Evolutionary conservation across 805 yeast species (phyloP), one percentile per base, ranked within the genome.

Genomic region (Wickerhamomyces chambardii): DNA sequence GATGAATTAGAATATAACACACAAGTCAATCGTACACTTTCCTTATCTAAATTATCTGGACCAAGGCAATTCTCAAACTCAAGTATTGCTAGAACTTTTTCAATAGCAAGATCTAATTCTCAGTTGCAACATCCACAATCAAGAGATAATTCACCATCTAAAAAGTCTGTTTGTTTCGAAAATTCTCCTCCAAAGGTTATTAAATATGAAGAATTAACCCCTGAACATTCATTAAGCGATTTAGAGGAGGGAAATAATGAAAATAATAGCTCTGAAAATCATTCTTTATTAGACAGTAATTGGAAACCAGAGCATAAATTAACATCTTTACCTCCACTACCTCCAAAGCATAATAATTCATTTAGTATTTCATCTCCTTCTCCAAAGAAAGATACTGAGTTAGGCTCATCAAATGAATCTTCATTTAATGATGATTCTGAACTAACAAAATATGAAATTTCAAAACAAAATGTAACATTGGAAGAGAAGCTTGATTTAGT

Each of bases 401-500:
- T 48, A 12, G 49, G 45, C 2, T 51, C 48, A 5, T 44, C 50
- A 21, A 58, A 53, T 32, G 54, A 48, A 15, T 15, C 15, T 11
- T 15, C 33, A 15, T 33, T 45, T 28, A 42, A 44, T 7, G 17
- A 12, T 18, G 14, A n/a, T 15, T 3, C 30, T 17, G 25, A 39
- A 2, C 36, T 55, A 15, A 51, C 57, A 3, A 52, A 46, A 8
- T 54, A 52, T 15, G 55, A 58, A 1, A 31, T 59, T 6, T 32
- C 36, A 14, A 37, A 39, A 14, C 42, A 40, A 37, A 46, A 29
- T 40, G 58, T 48, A 50, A 56, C 55, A 33, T 49, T 70, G 28
- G 65, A 65, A 40, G 68, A 70, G 40, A 68, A 65, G 45, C 52
- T 71, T 36, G 68, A 66, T 36, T 55, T 69, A 3, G 66, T 62